A percentile compares a stretch with the other conserved stretches of the same genome.
phyloP scores from a whole-genome alignment of 768 basidiomycete species.

The Kwoniella pini region DNA sequence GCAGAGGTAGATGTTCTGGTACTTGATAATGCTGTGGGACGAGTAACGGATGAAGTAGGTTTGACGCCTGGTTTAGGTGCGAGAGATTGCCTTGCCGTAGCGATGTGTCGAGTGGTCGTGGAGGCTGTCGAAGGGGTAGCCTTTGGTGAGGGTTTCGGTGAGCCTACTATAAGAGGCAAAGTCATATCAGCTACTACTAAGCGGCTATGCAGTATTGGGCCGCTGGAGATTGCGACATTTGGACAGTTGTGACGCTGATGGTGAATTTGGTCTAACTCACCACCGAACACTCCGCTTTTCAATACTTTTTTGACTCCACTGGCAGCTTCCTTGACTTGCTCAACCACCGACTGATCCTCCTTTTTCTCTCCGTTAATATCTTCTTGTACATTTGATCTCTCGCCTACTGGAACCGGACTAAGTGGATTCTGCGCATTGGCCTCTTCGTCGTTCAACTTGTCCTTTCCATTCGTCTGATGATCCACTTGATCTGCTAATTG shows the following conservation, averaged over 20 bases:
- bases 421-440: slow-evolving; percentile 7
- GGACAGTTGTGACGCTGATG: no score
- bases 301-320: slow-evolving; percentile 41
- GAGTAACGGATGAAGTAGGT: slow-evolving; percentile 1
- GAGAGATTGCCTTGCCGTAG: slow-evolving; percentile 10
- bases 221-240: no score
- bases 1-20: background rate
- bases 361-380: background rate
- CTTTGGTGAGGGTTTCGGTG: slow-evolving; percentile 18
- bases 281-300: slow-evolving; percentile 42
- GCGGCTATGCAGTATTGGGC: no score
- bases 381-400: background rate
- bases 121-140: background rate
- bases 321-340: slow-evolving; percentile 13
- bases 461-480: background rate
- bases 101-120: background rate
- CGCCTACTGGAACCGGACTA: background rate
- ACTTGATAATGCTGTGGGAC: background rate
- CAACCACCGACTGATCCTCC: slow-evolving; percentile 6
- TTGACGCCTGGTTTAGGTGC: slow-evolving; percentile 4
- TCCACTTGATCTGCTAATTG: no score
- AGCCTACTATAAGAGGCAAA: slow-evolving; percentile 5
- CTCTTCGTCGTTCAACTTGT: background rate
- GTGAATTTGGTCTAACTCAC: slow-evolving; percentile 6
- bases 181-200: no score